Evolutionary conservation across 345 rosid species (phyloP), one percentile per base, ranked within the genome.

Genomic region (Salix caprea): DNA sequence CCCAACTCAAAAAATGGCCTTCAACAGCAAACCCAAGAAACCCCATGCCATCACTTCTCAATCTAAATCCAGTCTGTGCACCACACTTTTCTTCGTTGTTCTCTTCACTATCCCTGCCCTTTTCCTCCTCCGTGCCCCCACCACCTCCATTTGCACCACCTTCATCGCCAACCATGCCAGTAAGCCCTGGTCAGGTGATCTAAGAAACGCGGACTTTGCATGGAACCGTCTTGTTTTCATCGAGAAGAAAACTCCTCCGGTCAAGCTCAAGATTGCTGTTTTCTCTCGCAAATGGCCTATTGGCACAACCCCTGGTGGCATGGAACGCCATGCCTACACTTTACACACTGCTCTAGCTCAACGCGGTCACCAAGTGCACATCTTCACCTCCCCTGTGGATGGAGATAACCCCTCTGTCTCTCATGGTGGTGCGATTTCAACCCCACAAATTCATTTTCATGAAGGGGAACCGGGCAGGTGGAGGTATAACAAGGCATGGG

Each of bases 281-380:
- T 96, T 96, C 82, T 90, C 97, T 23, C 77, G 99, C 28, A 96
- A 96, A 81, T 96, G 98, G 99, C 99, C 99, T 0, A 52, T 87
- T 0, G 91, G 91, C 0, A 77, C 96, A 0, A 74, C 82, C 48
- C 99, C 98, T 0, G 99, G 98, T 0, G 99, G 99, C 65, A 96
- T 96, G 99, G 99, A 96, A 77, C 94, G 97, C n/a, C 99, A 96
- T 2, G 99, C 99, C 32, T 75, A 82, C 72, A 90, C 98, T 26
- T 86, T 96, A 15, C 93, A 96, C 74, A 84, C 90, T 0, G 94
- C 91, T 39, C 83, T 96, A 48, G 90, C 99, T 11, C 85, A 78
- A 13, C 87, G 96, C 8, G 99, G 99, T 14, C 99, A 96, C 72
- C 83, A 75, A 7, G 91, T 96, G 67, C 98, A 93, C 61, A 82